A percentile compares a stretch with the other conserved stretches of the same genome.
phyloP scores from a whole-genome alignment of 2,329 filamentous ascomycete genomes.

The Elsinoe necatrix region DNA sequence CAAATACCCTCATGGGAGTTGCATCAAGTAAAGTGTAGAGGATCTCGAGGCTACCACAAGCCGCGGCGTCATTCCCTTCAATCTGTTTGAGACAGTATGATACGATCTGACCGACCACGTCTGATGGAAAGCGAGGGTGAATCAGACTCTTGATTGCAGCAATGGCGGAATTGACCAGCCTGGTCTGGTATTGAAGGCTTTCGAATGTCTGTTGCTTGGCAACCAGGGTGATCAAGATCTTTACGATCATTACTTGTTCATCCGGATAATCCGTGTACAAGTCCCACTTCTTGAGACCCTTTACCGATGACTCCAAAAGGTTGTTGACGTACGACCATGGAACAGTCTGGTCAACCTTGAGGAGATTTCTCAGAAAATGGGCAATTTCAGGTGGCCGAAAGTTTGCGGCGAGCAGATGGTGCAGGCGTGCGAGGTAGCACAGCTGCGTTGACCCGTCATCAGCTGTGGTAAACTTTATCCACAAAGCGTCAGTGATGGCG shows the following conservation, averaged over 20 bases:
- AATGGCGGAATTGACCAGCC: not conserved
- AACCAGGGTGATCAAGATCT: not conserved
- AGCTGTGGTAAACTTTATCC: not conserved
- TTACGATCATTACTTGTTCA: not conserved
- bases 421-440: not conserved
- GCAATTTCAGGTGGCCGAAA: not conserved
- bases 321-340: not conserved
- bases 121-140: not conserved
- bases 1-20: not conserved
- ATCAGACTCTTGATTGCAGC: not conserved
- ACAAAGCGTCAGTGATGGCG: not conserved
- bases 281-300: not conserved
- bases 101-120: not conserved
- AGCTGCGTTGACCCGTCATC: not conserved
- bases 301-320: not conserved
- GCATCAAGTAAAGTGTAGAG: not conserved
- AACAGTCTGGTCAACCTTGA: not conserved
- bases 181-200: not conserved
- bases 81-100: not conserved
- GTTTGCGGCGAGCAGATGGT: not conserved
- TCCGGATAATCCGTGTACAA: not conserved
- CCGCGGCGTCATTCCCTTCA: not conserved
- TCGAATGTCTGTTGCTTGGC: not conserved
- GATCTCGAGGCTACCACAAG: not conserved
- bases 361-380: not conserved